A percentile compares a stretch with the other conserved stretches of the same genome.
phyloP scores from a whole-genome alignment of 2,329 filamentous ascomycete species.

The Penicillium sp. region DNA sequence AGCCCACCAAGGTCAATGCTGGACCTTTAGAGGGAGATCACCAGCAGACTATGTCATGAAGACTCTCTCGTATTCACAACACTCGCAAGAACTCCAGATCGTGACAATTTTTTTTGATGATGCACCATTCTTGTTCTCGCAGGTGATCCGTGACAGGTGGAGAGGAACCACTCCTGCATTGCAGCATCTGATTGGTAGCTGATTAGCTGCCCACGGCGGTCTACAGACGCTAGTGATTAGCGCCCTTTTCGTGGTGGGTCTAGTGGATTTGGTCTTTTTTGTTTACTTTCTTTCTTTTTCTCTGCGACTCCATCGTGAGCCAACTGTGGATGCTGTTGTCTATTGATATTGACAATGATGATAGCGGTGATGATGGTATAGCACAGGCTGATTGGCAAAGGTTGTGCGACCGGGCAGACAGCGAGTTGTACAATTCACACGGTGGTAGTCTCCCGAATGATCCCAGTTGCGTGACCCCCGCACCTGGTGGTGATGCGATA shows the following conservation, averaged over 20 bases:
- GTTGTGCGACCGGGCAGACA: conserved; percentile 2
- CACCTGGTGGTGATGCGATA: no score
- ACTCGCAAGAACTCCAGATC: background rate
- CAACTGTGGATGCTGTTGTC: no score
- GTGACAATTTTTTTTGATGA: background rate
- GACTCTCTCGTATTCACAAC: no score
- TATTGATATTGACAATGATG: no score
- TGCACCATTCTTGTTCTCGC: conserved; percentile 3
- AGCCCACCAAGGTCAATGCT: no score
- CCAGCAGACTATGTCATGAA: no score
- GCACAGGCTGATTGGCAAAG: background rate
- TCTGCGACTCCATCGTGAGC: no score
- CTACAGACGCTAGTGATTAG: background rate
- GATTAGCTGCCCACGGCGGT: conserved; percentile 2
- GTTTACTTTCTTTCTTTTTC: background rate
- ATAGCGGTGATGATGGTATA: background rate
- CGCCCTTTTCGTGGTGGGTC: background rate
- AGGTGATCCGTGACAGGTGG: conserved; percentile 16
- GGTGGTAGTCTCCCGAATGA: no score
- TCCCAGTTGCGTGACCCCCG: no score
- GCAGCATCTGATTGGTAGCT: conserved; percentile 9
- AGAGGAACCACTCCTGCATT: conserved; percentile 5
- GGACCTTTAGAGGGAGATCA: no score
- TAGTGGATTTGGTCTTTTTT: background rate
- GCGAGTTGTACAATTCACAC: background rate